Percentiles rank a stretch among this genome's conserved stretches.
These are phyloP conservation scores for Alternaria longipes DNA, from an alignment of 2,329 filamentous ascomycete species.

Conservation along the genomic window DNA sequence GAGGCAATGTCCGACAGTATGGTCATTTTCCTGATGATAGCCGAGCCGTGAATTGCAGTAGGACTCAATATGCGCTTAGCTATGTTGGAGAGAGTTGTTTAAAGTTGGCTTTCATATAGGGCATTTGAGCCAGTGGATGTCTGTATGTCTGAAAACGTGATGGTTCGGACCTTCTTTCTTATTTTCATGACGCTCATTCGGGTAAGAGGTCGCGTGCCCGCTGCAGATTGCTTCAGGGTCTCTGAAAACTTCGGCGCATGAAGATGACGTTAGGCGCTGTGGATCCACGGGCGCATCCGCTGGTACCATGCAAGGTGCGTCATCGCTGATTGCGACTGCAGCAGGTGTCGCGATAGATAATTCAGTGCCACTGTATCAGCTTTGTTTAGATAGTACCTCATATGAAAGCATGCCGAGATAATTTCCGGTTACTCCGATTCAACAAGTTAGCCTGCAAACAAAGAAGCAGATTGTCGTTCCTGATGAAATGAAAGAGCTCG, in stretches of 20 bases:
- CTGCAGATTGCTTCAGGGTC: background rate
- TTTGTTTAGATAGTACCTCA: background rate
- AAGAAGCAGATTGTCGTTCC: no score
- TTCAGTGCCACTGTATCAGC: background rate
- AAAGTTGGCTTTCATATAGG: background rate
- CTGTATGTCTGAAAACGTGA: background rate
- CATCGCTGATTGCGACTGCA: background rate
- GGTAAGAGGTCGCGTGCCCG: background rate
- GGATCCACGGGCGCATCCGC: constrained; percentile 1
- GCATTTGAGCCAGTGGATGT: background rate
- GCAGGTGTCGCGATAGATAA: background rate
- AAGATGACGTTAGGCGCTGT: constrained; percentile 10
- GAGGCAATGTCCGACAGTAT: constrained; percentile 6
- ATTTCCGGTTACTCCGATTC: background rate
- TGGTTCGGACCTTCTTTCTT: background rate
- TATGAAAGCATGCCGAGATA: background rate
- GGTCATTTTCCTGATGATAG: background rate
- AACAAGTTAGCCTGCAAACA: background rate
- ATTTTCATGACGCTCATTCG: background rate
- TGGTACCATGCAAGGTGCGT: constrained; percentile 12
- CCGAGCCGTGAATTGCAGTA: background rate
- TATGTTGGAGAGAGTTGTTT: background rate
- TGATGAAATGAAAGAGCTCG: background rate
- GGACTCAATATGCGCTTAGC: background rate
- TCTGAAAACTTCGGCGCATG: constrained; percentile 1